Base-by-base conservation (phyloP, 2,329 filamentous ascomycete genomes). In the Colletotrichum graminicola region DNA sequence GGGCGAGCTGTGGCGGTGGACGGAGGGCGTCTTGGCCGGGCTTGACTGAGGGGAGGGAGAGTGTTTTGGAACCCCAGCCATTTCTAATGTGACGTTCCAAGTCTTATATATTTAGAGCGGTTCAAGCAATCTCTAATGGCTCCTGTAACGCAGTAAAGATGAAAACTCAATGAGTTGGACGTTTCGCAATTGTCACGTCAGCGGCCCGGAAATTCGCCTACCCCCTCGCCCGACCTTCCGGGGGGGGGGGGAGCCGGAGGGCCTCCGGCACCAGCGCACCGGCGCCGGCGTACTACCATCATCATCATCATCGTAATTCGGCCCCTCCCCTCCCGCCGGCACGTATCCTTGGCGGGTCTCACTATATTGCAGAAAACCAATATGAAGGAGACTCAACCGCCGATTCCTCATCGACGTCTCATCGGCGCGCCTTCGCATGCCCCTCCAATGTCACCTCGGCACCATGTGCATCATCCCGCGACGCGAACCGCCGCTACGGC, bases 1-100 rank as follows among this genome's bases (percentile, higher is more conserved):
- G 1, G 77, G 75, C 62, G 74, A 77, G 75, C 60, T 84, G 69
- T 84, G 82, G 82, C 74, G 79, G 29, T 84, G 82, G 81, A 83
- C 82, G 11, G 75, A 79, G 45, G 73, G 74, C 34, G 76, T 62
- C 5, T 39, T 72, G 66, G 55, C 18, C 1, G 47, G 49, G 23
- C 63, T 67, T 29, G 59, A 68, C 29, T 63, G 45, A 63, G 21
- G 49, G 3, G 21, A 10, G 18, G 0, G 21, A 12, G 29, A 7
- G 8, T 54, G 18, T 8, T 10, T 34, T 14, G 5, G n/a, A 4
- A 16, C 23, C 23, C 21, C 23, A 51, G 2, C 5, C 5, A 16
- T 16, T 11, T 51, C 4, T 23, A 10, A 18, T 51, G 23, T 5
- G 5, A 26, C 10, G 8, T 4, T 29, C 16, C 0, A 1, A 4